phyloP scores from a whole-genome alignment of 2,329 filamentous ascomycete species.

The Pseudogymnoascus sp. region DNA sequence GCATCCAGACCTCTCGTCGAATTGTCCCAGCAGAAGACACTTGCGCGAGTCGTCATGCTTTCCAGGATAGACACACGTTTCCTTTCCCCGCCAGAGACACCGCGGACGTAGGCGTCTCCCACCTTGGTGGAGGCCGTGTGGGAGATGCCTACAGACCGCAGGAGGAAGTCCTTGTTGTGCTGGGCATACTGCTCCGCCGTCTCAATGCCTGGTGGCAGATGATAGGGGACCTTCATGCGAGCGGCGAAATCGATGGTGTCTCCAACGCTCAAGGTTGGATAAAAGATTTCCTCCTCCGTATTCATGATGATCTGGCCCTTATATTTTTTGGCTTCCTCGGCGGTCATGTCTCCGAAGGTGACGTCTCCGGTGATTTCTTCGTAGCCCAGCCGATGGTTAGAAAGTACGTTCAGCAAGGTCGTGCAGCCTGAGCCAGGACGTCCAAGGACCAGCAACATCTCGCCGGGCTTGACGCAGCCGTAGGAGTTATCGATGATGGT shows the following conservation, averaged over 20 bases:
- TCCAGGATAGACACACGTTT: slow-evolving; percentile 58
- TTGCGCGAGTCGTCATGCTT: slow-evolving; percentile 23
- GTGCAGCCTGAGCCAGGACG: slow-evolving; percentile 65
- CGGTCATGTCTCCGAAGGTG: slow-evolving; percentile 42
- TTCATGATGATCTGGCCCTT: slow-evolving; percentile 52
- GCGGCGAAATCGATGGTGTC: slow-evolving; percentile 49
- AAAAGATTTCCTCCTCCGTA: slow-evolving; percentile 45
- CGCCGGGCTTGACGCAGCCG: slow-evolving; percentile 64
- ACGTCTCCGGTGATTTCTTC: slow-evolving; percentile 52
- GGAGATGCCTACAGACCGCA: slow-evolving; percentile 35
- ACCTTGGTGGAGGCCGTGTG: slow-evolving; percentile 51
- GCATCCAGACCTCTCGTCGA: slow-evolving; percentile 59
- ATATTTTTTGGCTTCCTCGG: slow-evolving; percentile 39
- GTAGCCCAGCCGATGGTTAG: slow-evolving; percentile 44
- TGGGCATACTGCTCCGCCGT: slow-evolving; percentile 40
- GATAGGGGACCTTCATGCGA: slow-evolving; percentile 51
- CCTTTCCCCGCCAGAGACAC: slow-evolving; percentile 54
- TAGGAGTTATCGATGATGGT: slow-evolving; percentile 59
- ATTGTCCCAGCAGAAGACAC: slow-evolving; percentile 61
- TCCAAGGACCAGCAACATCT: slow-evolving; percentile 65
- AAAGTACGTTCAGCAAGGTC: slow-evolving; percentile 61
- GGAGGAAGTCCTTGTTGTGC: slow-evolving; percentile 44
- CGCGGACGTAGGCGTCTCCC: slow-evolving; percentile 52
- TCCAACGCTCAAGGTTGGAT: slow-evolving; percentile 43
- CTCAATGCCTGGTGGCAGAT: slow-evolving; percentile 35